Evolutionary conservation across 495 filamentous ascomycete species (phyloP).

Genomic region (Tuber magnatum): DNA sequence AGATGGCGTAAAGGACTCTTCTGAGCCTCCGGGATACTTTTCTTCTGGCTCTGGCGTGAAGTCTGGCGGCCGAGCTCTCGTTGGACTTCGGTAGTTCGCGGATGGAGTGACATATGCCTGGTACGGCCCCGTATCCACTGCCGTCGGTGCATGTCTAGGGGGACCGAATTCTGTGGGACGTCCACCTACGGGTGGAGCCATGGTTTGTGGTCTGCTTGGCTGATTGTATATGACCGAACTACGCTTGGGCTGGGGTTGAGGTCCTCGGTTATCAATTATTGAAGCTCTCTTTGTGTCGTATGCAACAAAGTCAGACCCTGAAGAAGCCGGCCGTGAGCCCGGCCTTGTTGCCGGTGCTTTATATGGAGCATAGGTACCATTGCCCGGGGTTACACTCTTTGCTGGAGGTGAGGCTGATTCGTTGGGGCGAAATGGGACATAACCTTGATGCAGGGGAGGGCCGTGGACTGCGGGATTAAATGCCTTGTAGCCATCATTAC

Average conservation of each 20-base stretch:
- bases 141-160: conserved; percentile 10
- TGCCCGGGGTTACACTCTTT: conserved; percentile 6
- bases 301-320: conserved; percentile 20
- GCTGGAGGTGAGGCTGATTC: conserved; percentile 11
- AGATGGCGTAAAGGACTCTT: conserved; percentile 14
- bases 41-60: conserved; percentile 21
- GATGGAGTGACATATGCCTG: conserved; percentile 9
- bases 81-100: conserved; percentile 13
- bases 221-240: conserved; percentile 11
- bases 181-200: conserved; percentile 8
- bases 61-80: conserved; percentile 15
- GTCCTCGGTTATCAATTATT: conserved; percentile 8
- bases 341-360: conserved; percentile 11
- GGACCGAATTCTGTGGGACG: conserved; percentile 15
- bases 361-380: conserved; percentile 20
- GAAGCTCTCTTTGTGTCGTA: conserved; percentile 30
- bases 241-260: conserved; percentile 9
- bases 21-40: neutral
- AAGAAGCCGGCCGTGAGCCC: conserved; percentile 13
- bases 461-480: conserved; percentile 12
- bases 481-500: conserved; percentile 3
- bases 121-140: conserved; percentile 12
- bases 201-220: conserved; percentile 24
- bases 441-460: conserved; percentile 3
- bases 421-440: conserved; percentile 20